Base-by-base conservation (phyloP, 2,329 filamentous ascomycete genomes). In the Aspergillus sp. region DNA sequence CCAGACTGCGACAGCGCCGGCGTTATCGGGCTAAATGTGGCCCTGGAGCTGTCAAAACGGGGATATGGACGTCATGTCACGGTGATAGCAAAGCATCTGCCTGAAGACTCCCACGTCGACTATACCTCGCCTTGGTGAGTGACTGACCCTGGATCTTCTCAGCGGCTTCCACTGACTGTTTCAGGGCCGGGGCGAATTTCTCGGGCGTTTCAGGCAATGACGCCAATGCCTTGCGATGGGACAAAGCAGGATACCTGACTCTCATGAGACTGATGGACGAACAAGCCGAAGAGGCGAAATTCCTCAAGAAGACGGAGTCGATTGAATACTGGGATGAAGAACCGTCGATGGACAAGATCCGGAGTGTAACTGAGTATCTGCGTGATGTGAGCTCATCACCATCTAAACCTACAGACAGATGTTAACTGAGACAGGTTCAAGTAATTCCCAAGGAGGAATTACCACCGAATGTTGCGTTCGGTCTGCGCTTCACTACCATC, bases 131-230 rank as follows among this genome's bases (percentile, higher is more conserved):
- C 77, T 51, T 78, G 76, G 76, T 64, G 17, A 55, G 60, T 37
- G 9, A 3, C 7, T 39, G 9, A 3, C 7, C 5, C 4, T 8
- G 19, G 7, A 3, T 23, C 11, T 5, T 14, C 41, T 44, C 15
- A 12, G 5, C 0, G 3, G 14, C 15, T n/a, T n/a, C 5, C 14
- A 37, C 6, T 39, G 14, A 31, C 52, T 1, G 21, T 24, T n/a
- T 11, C 17, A 64, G 76, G 74, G 77, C 77, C 9, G 77, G 77
- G 3, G 77, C 74, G 57, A 79, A 79, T 61, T 79, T 79, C 61
- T 79, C 77, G 0, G 76, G 74, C 40, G 76, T 79, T 45, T 78
- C 77, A 0, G 76, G 76, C 21, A 72, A 62, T 14, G 75, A 79
- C 50, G 59, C 65, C 17, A 79, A 79, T 48, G 77, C 76, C 0